Evolutionary conservation across 805 yeast species (phyloP), one percentile per base, ranked within the genome.

Genomic region (Cyberlindnera lachancei): DNA sequence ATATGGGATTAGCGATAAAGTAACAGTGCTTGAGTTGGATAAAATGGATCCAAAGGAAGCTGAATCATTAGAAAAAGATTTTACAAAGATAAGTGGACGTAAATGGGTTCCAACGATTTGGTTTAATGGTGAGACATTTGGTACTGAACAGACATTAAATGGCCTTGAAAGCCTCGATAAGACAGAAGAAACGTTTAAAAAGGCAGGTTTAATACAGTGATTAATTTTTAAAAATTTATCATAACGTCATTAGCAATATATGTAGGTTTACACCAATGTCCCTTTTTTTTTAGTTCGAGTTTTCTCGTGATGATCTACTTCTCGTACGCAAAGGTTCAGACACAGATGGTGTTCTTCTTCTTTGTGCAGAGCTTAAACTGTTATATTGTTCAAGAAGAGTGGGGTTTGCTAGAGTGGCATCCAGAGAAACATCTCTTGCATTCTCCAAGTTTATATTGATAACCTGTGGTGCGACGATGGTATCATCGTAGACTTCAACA

Each of bases 41-140:
- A 69, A 70, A 41, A 48, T 69, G 41, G 63, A 61, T 34, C 27
- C 12, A 18, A 55, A 55, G 9, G 75, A 71, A 33, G 83, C 86
- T 5, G 38, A 31, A 1, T 61, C 63, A 32, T 52, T 79, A 27
- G 79, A 75, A 44, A 58, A 61, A 35, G 75, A 73, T 10, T 75
- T 79, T 46, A 66, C 75, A 4, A 63, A 66, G 29, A 53, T 75
- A 16, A 61, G 78, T 5, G 78, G 79, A 7, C 66, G 73, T 44
- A 74, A 69, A 42, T 76, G 85, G 72, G 85, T 79, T 18, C 87
- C 87, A 13, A 71, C 80, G 12, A 66, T 78, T 9, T 79, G 75
- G 53, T 66, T 75, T 52, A 64, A 72, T 29, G 79, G 81, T 16
- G 55, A 69, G 42, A 64, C 57, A 39, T 70, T 75, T 46, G 85